phyloP scores from a whole-genome alignment of 1,284 basidiomycete species.

The Rhizoctonia solani region DNA sequence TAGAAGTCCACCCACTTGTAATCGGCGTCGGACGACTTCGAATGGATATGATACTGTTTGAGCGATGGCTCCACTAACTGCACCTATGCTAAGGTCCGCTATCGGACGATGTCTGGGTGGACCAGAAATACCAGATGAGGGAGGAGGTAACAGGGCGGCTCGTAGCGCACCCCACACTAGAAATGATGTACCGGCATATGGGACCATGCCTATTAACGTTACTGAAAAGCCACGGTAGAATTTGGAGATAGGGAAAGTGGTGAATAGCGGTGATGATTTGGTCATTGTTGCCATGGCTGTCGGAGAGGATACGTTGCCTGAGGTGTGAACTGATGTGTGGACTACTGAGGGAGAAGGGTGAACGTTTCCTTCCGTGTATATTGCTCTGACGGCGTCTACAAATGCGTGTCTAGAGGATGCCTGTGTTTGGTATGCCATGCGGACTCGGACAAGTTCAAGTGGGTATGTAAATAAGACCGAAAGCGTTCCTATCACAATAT shows the following conservation, averaged over 20 bases:
- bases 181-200: slow-evolving; percentile 97
- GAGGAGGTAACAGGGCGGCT: slow-evolving; percentile 58
- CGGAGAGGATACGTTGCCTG: too few relatives aligned
- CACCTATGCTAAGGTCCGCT: slow-evolving; percentile 76
- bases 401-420: slow-evolving; percentile 58
- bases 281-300: too few relatives aligned
- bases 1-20: slow-evolving; percentile 93
- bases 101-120: slow-evolving; percentile 50
- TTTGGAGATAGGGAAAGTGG: slow-evolving; percentile 72
- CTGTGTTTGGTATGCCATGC: slow-evolving; percentile 88
- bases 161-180: slow-evolving; percentile 88
- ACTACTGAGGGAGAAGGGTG: slow-evolving; percentile 39
- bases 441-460: slow-evolving; percentile 91
- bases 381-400: slow-evolving; percentile 60
- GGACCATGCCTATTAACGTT: slow-evolving; percentile 90
- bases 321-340: slow-evolving; percentile 36
- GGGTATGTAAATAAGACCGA: slow-evolving; percentile 95
- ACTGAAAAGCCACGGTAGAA: slow-evolving; percentile 97
- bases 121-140: slow-evolving; percentile 46
- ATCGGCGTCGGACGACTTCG: slow-evolving; percentile 89
- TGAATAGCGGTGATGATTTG: slow-evolving; percentile 42
- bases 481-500: slow-evolving; percentile 82
- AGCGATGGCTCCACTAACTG: slow-evolving; percentile 84
- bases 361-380: slow-evolving; percentile 68
- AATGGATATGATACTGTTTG: slow-evolving; percentile 97